These are phyloP conservation scores for Claviceps purpurea DNA, from an alignment of 2,329 filamentous ascomycete species.

Conservation along the genomic window DNA sequence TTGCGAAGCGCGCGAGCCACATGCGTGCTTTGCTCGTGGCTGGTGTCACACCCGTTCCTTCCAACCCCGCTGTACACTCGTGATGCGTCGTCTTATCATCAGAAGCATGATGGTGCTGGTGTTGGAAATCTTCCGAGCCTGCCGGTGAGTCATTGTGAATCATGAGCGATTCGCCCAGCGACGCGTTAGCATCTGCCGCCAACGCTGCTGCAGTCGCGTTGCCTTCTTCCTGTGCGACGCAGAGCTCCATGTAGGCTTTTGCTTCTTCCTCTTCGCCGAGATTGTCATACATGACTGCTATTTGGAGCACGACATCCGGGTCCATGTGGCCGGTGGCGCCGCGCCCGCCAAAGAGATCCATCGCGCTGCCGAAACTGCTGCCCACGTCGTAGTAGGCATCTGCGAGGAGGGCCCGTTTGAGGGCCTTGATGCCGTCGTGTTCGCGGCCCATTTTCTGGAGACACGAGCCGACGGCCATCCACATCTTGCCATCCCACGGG, in stretches of 20 bases:
- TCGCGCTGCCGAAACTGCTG: slow-evolving; percentile 38
- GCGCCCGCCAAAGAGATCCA: slow-evolving; percentile 32
- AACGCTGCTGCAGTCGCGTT: slow-evolving; percentile 29
- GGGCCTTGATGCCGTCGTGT: slow-evolving; percentile 84
- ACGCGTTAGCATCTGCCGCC: slow-evolving; percentile 20
- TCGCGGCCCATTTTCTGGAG: slow-evolving; percentile 79
- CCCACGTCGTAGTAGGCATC: slow-evolving; percentile 70
- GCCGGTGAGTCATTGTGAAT: slow-evolving; percentile 41
- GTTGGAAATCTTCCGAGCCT: slow-evolving; percentile 24
- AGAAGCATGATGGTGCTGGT: slow-evolving; percentile 9
- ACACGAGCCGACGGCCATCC: slow-evolving; percentile 89
- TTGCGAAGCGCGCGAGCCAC: slow-evolving; percentile 80
- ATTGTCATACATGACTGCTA: slow-evolving; percentile 78
- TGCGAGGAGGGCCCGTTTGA: slow-evolving; percentile 82
- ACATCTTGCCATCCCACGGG: slow-evolving; percentile 98
- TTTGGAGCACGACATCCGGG: slow-evolving; percentile 80
- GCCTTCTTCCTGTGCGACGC: slow-evolving; percentile 82
- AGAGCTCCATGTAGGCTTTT: slow-evolving; percentile 90
- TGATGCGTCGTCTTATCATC: slow-evolving; percentile 6
- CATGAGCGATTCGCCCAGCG: slow-evolving; percentile 34
- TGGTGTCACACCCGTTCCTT: slow-evolving; percentile 72
- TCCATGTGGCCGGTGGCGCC: slow-evolving; percentile 54
- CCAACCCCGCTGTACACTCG: slow-evolving; percentile 13
- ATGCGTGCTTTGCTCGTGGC: slow-evolving; percentile 86
- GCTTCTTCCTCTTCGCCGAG: slow-evolving; percentile 67